Evolutionary conservation across 2,329 filamentous ascomycete genomes (phyloP).

Genomic region (Penicillium sp.): DNA sequence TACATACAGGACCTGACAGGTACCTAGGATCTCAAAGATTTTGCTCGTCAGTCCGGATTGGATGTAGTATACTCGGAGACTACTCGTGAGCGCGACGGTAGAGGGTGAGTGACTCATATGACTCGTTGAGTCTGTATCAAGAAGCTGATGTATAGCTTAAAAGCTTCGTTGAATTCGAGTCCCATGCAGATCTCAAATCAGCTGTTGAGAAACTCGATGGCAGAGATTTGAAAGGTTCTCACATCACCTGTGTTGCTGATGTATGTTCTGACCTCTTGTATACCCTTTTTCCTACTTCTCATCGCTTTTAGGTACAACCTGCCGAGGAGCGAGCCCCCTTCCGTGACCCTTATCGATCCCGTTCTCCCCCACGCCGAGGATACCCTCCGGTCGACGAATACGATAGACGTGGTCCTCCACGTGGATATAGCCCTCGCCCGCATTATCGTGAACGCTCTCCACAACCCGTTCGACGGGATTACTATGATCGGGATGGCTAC

Average conservation of each 20-base stretch:
- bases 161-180: conserved; percentile 98
- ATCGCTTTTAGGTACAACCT: conserved; percentile 58
- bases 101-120: conserved; percentile 63
- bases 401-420: conserved; percentile 73
- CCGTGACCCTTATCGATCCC: conserved; percentile 71
- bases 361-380: conserved; percentile 69
- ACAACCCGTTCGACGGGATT: conserved; percentile 68
- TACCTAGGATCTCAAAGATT: conserved; percentile 97
- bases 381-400: conserved; percentile 72
- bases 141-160: conserved; percentile 23
- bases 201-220: conserved; percentile 94
- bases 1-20: conserved; percentile 48
- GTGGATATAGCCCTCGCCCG: conserved; percentile 79
- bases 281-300: conserved; percentile 19
- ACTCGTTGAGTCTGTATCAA: conserved; percentile 17
- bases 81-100: conserved; percentile 82
- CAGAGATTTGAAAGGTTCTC: conserved; percentile 85
- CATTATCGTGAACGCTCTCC: conserved; percentile 83
- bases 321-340: conserved; percentile 62
- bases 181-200: conserved; percentile 78
- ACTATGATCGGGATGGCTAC: conserved; percentile 76
- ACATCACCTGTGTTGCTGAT: conserved; percentile 81
- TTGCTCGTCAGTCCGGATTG: conserved; percentile 91
- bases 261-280: conserved; percentile 52
- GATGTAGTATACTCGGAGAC: conserved; percentile 99